A percentile compares a stretch with the other conserved stretches of the same genome.
Evolutionary conservation across 352 stramenopile genomes (phyloP).

Genomic region (Pythium coloratum): DNA sequence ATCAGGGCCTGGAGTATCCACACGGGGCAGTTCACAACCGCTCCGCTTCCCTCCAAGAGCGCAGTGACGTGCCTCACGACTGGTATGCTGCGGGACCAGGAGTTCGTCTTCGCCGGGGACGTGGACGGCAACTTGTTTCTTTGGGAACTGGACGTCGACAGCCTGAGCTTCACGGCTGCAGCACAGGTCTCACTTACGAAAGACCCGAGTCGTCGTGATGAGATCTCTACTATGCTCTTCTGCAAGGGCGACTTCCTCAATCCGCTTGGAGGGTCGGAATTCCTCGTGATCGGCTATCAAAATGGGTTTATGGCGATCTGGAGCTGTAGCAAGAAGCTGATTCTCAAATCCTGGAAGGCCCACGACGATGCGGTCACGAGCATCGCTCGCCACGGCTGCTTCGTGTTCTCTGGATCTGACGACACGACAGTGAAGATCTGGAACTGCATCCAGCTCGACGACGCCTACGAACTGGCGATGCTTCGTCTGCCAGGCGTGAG

Average conservation of each 20-base stretch:
- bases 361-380: slow-evolving; percentile 54
- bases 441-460: slow-evolving; percentile 49
- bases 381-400: slow-evolving; percentile 60
- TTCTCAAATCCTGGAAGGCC: slow-evolving; percentile 49
- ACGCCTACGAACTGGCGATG: slow-evolving; percentile 58
- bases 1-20: slow-evolving; percentile 70
- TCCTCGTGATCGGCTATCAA: slow-evolving; percentile 55
- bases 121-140: slow-evolving; percentile 47
- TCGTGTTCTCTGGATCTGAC: slow-evolving; percentile 79
- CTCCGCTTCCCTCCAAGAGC: slow-evolving; percentile 29
- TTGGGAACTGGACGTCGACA: slow-evolving; percentile 56
- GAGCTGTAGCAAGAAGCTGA: slow-evolving; percentile 45
- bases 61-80: slow-evolving; percentile 52
- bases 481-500: slow-evolving; percentile 38
- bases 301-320: slow-evolving; percentile 60
- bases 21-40: slow-evolving; percentile 47
- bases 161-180: slow-evolving; percentile 21
- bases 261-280: slow-evolving; percentile 40
- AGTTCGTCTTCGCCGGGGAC: slow-evolving; percentile 59
- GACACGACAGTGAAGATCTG: slow-evolving; percentile 63
- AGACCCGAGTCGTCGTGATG: slow-evolving; percentile 37
- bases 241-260: slow-evolving; percentile 46
- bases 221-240: slow-evolving; percentile 56
- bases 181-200: slow-evolving; percentile 13
- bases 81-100: slow-evolving; percentile 50